Evolutionary conservation across 805 yeast genomes (phyloP).

Genomic region (Ogataea naganishii): DNA sequence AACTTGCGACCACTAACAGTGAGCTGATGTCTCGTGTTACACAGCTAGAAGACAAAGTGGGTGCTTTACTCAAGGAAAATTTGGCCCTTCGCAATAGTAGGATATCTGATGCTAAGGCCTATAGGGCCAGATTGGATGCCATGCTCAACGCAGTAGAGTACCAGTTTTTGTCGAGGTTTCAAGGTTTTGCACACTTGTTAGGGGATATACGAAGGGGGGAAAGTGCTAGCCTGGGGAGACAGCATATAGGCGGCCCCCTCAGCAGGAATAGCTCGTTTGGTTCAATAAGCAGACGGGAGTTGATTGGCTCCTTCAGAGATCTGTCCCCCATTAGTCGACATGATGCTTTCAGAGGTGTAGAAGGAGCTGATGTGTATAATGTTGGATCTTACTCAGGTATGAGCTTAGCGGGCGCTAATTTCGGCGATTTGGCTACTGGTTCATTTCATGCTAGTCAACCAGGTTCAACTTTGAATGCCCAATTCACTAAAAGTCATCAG

Average conservation of each 20-base stretch:
- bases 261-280: no score
- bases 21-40: constrained; percentile 39
- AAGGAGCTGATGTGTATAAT: no score
- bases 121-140: constrained; percentile 24
- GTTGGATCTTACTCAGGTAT: no score
- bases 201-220: constrained; percentile 31
- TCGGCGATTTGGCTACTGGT: no score
- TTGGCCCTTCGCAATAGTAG: constrained; percentile 16
- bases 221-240: constrained; percentile 9
- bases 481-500: no score
- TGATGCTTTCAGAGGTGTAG: no score
- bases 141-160: constrained; percentile 31
- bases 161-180: constrained; percentile 31
- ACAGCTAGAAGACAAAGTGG: constrained; percentile 42
- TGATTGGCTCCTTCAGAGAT: no score
- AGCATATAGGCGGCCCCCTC: not conserved
- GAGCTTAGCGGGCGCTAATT: no score
- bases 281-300: not conserved
- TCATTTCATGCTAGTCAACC: no score
- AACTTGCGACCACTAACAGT: constrained; percentile 53
- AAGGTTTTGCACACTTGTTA: constrained; percentile 36
- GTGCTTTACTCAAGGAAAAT: constrained; percentile 15
- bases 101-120: constrained; percentile 3
- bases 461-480: no score
- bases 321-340: no score